These are phyloP conservation scores for Nakataea oryzae DNA, from an alignment of 2,329 filamentous ascomycete species.

Conservation along the genomic window DNA sequence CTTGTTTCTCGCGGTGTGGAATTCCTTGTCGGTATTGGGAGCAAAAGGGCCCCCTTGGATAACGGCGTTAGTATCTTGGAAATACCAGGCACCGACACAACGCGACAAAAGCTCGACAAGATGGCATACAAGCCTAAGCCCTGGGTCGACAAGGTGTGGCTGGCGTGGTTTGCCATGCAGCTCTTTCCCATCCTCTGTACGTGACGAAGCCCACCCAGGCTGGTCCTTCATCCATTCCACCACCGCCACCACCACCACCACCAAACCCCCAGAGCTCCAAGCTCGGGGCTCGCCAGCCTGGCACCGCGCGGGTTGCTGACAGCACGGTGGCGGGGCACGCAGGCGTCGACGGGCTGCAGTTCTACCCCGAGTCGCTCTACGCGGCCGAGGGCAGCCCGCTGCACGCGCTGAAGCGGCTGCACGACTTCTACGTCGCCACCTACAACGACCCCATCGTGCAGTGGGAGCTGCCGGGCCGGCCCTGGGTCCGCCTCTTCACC, in stretches of 20 bases:
- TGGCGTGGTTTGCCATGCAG: constrained; percentile 21
- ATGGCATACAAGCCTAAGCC: constrained; percentile 4
- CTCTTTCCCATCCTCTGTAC: constrained; percentile 14
- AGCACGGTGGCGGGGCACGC: background rate
- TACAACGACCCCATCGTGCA: constrained; percentile 44
- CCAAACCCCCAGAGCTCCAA: background rate
- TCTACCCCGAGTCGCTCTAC: constrained; percentile 39
- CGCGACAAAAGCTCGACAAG: background rate
- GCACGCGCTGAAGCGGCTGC: constrained; percentile 33
- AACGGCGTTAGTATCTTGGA: no score
- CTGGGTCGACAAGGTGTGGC: constrained; percentile 18
- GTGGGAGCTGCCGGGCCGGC: constrained; percentile 18
- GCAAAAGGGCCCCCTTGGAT: no score
- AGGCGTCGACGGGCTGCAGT: constrained; percentile 44
- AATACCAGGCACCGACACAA: background rate
- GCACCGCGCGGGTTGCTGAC: no score
- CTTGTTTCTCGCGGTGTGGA: no score
- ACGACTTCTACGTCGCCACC: constrained; percentile 32
- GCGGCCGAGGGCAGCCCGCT: constrained; percentile 29
- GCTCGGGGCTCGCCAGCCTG: background rate
- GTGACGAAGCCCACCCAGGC: background rate
- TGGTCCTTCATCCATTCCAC: no score
- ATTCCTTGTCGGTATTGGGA: no score
- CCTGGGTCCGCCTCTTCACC: constrained; percentile 42
- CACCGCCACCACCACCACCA: no score